A percentile compares a stretch with the other conserved stretches of the same genome.
Conservation (phyloP, 73 alveolate genomes). For the Paramecium tetraurelia region DNA sequence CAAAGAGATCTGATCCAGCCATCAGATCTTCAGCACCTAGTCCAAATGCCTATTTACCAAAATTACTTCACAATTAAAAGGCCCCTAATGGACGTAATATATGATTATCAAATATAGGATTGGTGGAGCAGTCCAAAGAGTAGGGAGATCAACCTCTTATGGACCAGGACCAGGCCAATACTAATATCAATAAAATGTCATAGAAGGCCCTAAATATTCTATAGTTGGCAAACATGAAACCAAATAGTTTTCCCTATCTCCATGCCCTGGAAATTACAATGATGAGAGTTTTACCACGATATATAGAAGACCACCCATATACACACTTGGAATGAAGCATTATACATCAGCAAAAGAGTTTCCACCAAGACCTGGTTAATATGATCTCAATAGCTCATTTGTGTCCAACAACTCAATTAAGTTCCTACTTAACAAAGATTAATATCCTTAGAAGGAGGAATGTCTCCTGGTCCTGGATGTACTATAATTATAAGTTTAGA, state of each 20-base stretch:
- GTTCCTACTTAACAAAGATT: not conserved
- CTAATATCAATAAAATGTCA: not conserved
- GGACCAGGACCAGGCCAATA: slow-evolving; percentile 3
- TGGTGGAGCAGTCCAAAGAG: not conserved
- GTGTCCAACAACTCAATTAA: not conserved
- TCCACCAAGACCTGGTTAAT: not conserved
- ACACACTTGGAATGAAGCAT: not conserved
- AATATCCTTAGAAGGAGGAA: not conserved
- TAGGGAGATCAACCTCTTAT: not conserved
- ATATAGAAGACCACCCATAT: not conserved
- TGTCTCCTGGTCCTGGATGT: slow-evolving; percentile 40
- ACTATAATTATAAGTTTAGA: not conserved
- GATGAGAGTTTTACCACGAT: not conserved
- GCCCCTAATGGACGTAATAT: slow-evolving; percentile 5
- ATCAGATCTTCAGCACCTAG: not conserved
- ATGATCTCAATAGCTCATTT: not conserved
- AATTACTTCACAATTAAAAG: not conserved
- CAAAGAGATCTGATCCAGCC: not conserved
- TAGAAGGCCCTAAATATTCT: slow-evolving; percentile 2
- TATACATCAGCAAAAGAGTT: not conserved
- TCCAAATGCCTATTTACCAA: not conserved
- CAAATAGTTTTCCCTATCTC: not conserved
- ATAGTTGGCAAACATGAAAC: not conserved
- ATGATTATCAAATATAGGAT: not conserved
- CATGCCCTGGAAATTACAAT: slow-evolving; percentile 24